Percentiles rank a stretch among this genome's conserved stretches.
Conservation (phyloP, 2,329 filamentous ascomycete species). For the Fusarium brachygibbosum region DNA sequence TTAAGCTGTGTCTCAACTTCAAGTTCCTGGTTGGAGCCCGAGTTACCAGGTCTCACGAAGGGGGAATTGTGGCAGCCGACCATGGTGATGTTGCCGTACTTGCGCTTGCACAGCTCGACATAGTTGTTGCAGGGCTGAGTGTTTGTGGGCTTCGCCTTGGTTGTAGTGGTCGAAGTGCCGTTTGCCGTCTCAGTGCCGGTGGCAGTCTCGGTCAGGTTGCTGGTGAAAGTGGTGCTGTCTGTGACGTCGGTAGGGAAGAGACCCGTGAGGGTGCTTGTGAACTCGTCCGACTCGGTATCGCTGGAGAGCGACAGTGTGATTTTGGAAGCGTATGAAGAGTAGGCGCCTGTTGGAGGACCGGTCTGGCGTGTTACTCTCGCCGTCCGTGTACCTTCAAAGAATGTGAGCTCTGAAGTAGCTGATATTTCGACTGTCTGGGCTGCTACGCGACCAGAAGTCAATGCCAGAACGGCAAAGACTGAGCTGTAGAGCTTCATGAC, state of each 20-base stretch:
- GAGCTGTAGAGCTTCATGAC: conserved; percentile 46
- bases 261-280: conserved; percentile 62
- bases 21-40: conserved; percentile 80
- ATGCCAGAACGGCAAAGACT: conserved; percentile 43
- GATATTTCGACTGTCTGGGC: conserved; percentile 51
- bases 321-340: conserved; percentile 46
- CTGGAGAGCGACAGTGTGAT: conserved; percentile 40
- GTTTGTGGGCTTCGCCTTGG: conserved; percentile 67
- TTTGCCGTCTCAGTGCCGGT: conserved; percentile 53
- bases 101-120: conserved; percentile 79
- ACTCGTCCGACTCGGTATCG: conserved; percentile 42
- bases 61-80: conserved; percentile 86
- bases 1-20: conserved; percentile 78
- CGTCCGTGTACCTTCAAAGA: conserved; percentile 56
- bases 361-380: conserved; percentile 55
- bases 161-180: conserved; percentile 50
- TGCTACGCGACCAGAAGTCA: conserved; percentile 43
- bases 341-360: conserved; percentile 49
- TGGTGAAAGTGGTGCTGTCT: conserved; percentile 48
- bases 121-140: conserved; percentile 85
- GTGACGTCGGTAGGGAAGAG: conserved; percentile 55
- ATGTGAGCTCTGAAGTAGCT: conserved; percentile 54
- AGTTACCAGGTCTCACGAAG: conserved; percentile 77
- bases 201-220: conserved; percentile 58
- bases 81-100: conserved; percentile 85